Conservation (phyloP, 2,329 filamentous ascomycete genomes). For the Diaporthe helianthi region DNA sequence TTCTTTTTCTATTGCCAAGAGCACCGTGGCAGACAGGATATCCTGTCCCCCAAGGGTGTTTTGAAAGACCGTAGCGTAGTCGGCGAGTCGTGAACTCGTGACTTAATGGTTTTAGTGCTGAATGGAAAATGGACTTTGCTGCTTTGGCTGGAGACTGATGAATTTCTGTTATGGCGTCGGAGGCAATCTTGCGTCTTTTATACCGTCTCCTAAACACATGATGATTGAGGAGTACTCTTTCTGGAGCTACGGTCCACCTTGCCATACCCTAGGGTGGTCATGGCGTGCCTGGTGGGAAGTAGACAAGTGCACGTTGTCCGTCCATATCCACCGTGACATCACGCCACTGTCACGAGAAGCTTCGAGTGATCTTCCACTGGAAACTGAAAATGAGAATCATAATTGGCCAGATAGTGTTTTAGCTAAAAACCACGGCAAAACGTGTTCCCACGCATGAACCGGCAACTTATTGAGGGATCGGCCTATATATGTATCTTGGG, state of each 20-base stretch:
- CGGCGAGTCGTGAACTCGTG: constrained; percentile 22
- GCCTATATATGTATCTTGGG: no score
- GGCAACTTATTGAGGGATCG: not conserved
- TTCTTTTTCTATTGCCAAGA: not conserved
- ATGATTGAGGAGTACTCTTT: not conserved
- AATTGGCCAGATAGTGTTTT: not conserved
- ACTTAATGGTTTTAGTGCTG: not conserved
- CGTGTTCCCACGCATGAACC: not conserved
- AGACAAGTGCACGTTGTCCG: not conserved
- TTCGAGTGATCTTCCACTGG: constrained; percentile 11
- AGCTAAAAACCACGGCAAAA: not conserved
- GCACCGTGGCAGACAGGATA: no score
- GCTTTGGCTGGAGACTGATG: not conserved
- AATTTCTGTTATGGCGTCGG: not conserved
- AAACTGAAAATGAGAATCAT: not conserved
- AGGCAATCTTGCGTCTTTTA: not conserved
- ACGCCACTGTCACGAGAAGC: constrained; percentile 12
- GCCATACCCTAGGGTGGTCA: no score
- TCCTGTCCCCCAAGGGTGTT: not conserved
- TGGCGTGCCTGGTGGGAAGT: not conserved
- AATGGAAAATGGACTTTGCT: not conserved
- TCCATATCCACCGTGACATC: not conserved
- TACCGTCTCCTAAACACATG: not conserved
- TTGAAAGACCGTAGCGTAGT: not conserved
- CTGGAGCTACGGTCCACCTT: no score